These are phyloP conservation scores for Plasmopara halstedii DNA, from an alignment of 352 stramenopile species.

Conservation along the genomic window DNA sequence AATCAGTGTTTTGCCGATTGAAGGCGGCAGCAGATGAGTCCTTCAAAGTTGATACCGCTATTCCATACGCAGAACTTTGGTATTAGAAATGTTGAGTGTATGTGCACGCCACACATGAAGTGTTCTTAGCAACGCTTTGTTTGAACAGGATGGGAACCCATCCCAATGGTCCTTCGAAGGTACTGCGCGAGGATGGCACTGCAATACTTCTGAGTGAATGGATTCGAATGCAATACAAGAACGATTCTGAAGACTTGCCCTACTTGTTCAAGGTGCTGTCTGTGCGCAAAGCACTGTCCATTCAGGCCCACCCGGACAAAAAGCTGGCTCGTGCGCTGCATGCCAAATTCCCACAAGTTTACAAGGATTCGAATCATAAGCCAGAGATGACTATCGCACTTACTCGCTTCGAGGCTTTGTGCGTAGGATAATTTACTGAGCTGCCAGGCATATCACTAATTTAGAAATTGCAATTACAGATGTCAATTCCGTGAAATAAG, in stretches of 20 bases:
- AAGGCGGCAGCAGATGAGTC: slow-evolving; percentile 38
- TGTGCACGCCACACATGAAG: slow-evolving; percentile 1
- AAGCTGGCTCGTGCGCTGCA: slow-evolving; percentile 75
- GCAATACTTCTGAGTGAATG: slow-evolving; percentile 60
- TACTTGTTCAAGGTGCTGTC: slow-evolving; percentile 99
- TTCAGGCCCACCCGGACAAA: slow-evolving; percentile 91
- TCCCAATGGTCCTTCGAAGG: slow-evolving; percentile 81
- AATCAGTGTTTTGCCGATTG: slow-evolving; percentile 4
- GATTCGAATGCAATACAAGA: slow-evolving; percentile 30
- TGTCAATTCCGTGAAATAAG: slow-evolving; percentile 90
- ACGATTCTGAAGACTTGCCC: slow-evolving; percentile 76
- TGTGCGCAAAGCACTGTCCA: slow-evolving; percentile 96
- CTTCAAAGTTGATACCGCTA: slow-evolving; percentile 37
- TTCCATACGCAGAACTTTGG: slow-evolving; percentile 86
- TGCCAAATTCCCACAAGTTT: slow-evolving; percentile 84
- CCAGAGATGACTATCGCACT: slow-evolving; percentile 99
- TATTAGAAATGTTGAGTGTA: slow-evolving; percentile 11
- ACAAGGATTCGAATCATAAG: slow-evolving; percentile 99
- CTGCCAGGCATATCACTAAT: slow-evolving; percentile 2
- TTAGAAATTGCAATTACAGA: slow-evolving; percentile 9
- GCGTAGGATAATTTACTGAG: slow-evolving; percentile 10
- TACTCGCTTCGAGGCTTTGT: slow-evolving; percentile 94
- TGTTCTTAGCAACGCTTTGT: slow-evolving; percentile 1
- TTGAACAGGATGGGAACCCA: slow-evolving; percentile 91
- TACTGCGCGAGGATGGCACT: slow-evolving; percentile 40